A percentile compares a stretch with the other conserved stretches of the same genome.
These are phyloP conservation scores for Bryoglossum gracile DNA, from an alignment of 495 filamentous ascomycete species.

Conservation along the genomic window DNA sequence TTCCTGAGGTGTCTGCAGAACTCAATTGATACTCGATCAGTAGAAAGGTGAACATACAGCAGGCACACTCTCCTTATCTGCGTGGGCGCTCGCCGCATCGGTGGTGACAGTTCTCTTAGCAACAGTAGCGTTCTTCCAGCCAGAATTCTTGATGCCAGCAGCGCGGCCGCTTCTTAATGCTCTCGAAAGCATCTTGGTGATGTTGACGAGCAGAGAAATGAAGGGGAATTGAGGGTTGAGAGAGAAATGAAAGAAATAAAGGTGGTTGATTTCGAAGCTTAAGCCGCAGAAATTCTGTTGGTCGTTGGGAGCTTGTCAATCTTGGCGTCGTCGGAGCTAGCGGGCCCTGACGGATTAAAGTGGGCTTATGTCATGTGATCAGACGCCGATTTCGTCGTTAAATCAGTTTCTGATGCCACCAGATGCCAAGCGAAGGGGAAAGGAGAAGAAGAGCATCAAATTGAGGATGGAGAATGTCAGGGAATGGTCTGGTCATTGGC, in stretches of 20 bases:
- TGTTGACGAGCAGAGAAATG: no score
- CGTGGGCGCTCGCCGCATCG: constrained; percentile 84
- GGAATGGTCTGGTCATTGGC: no score
- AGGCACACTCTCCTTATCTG: constrained; percentile 75
- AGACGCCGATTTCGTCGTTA: no score
- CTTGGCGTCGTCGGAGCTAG: no score
- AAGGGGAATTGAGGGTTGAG: background rate
- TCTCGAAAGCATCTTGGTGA: constrained; percentile 43
- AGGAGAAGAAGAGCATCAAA: no score
- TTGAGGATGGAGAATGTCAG: no score
- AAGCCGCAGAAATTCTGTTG: constrained; percentile 17
- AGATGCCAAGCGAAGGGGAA: no score
- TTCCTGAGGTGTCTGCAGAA: background rate
- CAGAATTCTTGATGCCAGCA: constrained; percentile 33
- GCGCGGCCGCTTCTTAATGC: constrained; percentile 40
- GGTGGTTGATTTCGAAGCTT: constrained; percentile 4
- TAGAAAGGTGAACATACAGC: constrained; percentile 35
- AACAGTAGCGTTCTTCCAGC: constrained; percentile 35
- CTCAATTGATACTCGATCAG: background rate
- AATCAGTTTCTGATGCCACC: no score
- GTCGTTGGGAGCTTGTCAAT: constrained; percentile 15
- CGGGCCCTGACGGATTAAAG: background rate
- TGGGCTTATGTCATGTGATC: no score
- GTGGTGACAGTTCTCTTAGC: constrained; percentile 79
- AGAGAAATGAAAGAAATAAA: constrained; percentile 6